phyloP scores from a whole-genome alignment of 306 rosid species.

The Cercis canadensis region DNA sequence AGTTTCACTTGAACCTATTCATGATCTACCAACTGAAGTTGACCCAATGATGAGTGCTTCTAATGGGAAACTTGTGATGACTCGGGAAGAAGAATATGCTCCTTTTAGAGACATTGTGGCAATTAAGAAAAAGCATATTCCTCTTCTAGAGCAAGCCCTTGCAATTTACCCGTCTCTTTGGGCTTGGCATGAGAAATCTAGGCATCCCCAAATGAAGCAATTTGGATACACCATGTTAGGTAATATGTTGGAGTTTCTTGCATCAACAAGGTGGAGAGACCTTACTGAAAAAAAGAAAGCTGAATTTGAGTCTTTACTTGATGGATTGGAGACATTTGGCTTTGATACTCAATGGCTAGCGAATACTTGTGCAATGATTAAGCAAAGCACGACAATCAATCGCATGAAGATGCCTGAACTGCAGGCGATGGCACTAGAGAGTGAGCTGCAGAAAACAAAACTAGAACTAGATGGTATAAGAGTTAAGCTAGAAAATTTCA shows the following conservation, averaged over 20 bases:
- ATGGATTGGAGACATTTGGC: not conserved
- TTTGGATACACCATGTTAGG: not conserved
- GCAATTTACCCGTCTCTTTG: not conserved
- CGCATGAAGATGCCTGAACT: not conserved
- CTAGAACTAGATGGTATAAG: not conserved
- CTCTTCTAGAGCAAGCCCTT: not conserved
- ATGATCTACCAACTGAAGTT: too few species aligned
- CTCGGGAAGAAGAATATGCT: not conserved
- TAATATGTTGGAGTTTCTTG: not conserved
- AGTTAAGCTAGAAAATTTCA: not conserved
- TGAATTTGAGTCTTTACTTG: not conserved
- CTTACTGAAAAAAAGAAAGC: not conserved
- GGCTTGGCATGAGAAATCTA: not conserved
- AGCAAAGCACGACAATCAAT: not conserved
- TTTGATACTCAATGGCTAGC: not conserved
- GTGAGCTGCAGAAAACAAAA: not conserved
- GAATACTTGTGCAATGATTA: not conserved
- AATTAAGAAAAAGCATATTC: not conserved
- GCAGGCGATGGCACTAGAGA: not conserved
- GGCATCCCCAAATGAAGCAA: not conserved
- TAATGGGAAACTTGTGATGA: too few species aligned
- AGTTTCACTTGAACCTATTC: too few species aligned
- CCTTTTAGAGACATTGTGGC: not conserved
- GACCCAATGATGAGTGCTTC: too few species aligned
- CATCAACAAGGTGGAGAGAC: not conserved